phyloP scores from a whole-genome alignment of 2,329 filamentous ascomycete genomes.

The Xenoacremonium recifei region DNA sequence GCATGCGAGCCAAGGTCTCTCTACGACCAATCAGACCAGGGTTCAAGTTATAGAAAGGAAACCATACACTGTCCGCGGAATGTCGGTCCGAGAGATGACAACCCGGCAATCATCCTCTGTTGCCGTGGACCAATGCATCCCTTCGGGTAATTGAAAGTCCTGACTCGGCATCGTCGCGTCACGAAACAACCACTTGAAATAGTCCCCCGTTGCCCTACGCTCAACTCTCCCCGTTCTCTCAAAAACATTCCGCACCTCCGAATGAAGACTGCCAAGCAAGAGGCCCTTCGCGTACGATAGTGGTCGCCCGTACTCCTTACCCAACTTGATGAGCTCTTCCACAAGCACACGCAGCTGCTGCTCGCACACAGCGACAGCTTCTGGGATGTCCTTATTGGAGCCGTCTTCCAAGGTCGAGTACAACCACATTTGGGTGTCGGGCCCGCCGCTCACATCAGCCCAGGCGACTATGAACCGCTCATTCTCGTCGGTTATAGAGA shows the following conservation, averaged over 20 bases:
- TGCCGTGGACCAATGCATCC: slow-evolving; percentile 55
- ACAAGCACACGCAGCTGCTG: slow-evolving; percentile 33
- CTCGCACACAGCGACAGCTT: slow-evolving; percentile 22
- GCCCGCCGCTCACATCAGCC: slow-evolving; percentile 57
- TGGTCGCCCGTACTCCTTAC: slow-evolving; percentile 17
- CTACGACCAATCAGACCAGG: slow-evolving; percentile 20
- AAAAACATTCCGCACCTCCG: slow-evolving; percentile 25
- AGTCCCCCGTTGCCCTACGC: slow-evolving; percentile 29
- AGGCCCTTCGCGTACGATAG: slow-evolving; percentile 27
- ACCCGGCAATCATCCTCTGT: slow-evolving; percentile 51
- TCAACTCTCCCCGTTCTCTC: slow-evolving; percentile 24
- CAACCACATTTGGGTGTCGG: slow-evolving; percentile 65
- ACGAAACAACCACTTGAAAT: slow-evolving; percentile 60
- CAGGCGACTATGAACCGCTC: slow-evolving; percentile 55
- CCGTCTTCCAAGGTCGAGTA: slow-evolving; percentile 52
- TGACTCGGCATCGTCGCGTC: slow-evolving; percentile 41
- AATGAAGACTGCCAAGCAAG: slow-evolving; percentile 35
- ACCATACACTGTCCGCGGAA: slow-evolving; percentile 51
- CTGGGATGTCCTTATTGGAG: slow-evolving; percentile 2
- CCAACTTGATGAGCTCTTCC: slow-evolving; percentile 26
- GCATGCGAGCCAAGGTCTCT: slow-evolving; percentile 42
- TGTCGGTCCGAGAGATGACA: slow-evolving; percentile 53
- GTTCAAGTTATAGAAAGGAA: neutral
- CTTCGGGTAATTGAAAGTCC: slow-evolving; percentile 37
- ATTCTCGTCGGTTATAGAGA: slow-evolving; percentile 32